phyloP scores from a whole-genome alignment of 352 stramenopile genomes.

The Peronosclerospora sorghi region DNA sequence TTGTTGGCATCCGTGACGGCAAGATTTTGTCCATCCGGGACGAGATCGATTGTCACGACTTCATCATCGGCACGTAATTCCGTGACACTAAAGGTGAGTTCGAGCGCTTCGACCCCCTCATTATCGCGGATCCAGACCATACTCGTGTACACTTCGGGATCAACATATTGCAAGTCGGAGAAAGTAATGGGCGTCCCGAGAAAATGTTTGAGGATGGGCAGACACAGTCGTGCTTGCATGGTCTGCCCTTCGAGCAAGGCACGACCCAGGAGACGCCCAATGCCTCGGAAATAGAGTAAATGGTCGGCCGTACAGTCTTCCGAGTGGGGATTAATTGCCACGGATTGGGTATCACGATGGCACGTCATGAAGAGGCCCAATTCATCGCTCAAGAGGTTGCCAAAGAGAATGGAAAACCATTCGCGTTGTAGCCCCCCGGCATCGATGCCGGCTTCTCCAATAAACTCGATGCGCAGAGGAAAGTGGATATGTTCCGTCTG shows the following conservation, averaged over 20 bases:
- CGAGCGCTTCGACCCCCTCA: conserved; percentile 50
- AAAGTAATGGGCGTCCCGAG: conserved; percentile 74
- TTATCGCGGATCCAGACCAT: conserved; percentile 65
- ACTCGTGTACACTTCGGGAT: conserved; percentile 69
- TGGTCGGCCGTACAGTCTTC: conserved; percentile 62
- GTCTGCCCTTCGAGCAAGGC: conserved; percentile 64
- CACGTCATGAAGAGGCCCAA: conserved; percentile 71
- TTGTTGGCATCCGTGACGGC: conserved; percentile 93
- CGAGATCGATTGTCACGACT: conserved; percentile 53
- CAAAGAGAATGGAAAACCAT: conserved; percentile 75
- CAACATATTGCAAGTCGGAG: conserved; percentile 70
- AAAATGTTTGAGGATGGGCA: conserved; percentile 74
- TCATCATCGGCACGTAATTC: conserved; percentile 46
- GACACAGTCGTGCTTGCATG: conserved; percentile 56
- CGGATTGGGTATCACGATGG: conserved; percentile 52
- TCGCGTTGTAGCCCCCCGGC: conserved; percentile 67
- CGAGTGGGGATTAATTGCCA: conserved; percentile 70
- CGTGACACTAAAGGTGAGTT: conserved; percentile 64
- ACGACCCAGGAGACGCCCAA: conserved; percentile 54
- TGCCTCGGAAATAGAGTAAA: conserved; percentile 82
- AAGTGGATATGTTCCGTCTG: conserved; percentile 65
- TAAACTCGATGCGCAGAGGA: conserved; percentile 80
- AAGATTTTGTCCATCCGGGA: conserved; percentile 42
- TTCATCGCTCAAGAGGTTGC: conserved; percentile 49
- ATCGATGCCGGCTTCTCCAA: conserved; percentile 68